phyloP scores from a whole-genome alignment of 495 filamentous ascomycete species.

The Bombardia bombarda region DNA sequence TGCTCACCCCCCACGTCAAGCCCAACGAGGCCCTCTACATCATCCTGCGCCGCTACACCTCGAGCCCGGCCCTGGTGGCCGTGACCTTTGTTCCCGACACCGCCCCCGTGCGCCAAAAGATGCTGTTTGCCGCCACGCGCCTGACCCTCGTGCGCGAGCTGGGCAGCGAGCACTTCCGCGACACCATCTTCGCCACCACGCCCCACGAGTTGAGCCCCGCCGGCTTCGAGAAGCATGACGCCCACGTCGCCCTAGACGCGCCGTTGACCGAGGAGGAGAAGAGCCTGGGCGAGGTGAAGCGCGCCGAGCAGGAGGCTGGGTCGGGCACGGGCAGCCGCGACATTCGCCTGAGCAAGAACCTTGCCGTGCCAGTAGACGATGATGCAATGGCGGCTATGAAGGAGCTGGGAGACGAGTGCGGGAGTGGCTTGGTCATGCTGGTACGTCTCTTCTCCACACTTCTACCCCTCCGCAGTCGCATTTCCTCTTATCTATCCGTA shows the following conservation, averaged over 20 bases:
- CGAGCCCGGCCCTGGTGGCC: conserved; percentile 53
- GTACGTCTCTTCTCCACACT: conserved; percentile 41
- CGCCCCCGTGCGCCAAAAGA: conserved; percentile 90
- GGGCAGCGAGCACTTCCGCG: conserved; percentile 78
- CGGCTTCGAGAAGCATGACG: conserved; percentile 73
- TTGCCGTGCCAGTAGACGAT: conserved; percentile 60
- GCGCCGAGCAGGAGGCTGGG: conserved; percentile 71
- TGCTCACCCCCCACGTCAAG: conserved; percentile 55
- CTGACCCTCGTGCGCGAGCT: conserved; percentile 78
- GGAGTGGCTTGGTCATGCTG: conserved; percentile 65
- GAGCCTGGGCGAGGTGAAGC: conserved; percentile 64
- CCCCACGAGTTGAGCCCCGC: conserved; percentile 61
- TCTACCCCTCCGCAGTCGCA: neutral
- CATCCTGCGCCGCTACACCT: conserved; percentile 62
- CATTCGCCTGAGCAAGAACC: conserved; percentile 49
- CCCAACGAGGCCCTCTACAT: conserved; percentile 74
- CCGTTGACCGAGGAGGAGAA: conserved; percentile 87
- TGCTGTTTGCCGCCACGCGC: conserved; percentile 85
- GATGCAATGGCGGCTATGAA: conserved; percentile 59
- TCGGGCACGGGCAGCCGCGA: conserved; percentile 58
- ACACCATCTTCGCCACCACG: conserved; percentile 67
- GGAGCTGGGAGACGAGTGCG: conserved; percentile 43
- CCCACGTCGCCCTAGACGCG: conserved; percentile 55
- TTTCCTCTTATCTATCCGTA: too few relatives aligned
- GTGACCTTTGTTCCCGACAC: conserved; percentile 86